Conservation (phyloP, 495 filamentous ascomycete species). For the Penicillium argentinense region DNA sequence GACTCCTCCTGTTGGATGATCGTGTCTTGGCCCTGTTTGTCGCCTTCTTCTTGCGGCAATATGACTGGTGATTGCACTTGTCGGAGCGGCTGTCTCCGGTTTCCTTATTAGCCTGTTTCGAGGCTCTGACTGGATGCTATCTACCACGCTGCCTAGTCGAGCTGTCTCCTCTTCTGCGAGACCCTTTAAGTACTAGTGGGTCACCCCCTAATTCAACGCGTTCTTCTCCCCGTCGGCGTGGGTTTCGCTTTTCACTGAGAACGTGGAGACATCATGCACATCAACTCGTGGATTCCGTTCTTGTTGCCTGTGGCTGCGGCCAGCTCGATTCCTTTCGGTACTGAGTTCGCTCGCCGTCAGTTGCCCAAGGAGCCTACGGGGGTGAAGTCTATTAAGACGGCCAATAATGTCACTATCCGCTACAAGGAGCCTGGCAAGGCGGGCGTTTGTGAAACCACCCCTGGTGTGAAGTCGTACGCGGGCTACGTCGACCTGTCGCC, state of each 20-base stretch:
- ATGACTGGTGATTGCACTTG: neutral
- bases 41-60: slow-evolving; percentile 1
- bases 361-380: slow-evolving; percentile 50
- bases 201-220: neutral
- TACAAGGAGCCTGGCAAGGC: slow-evolving; percentile 43
- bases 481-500: slow-evolving; percentile 49
- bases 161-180: neutral
- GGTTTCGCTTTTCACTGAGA: neutral
- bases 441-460: slow-evolving; percentile 50
- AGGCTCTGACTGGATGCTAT: neutral
- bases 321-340: slow-evolving; percentile 12
- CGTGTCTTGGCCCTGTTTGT: slow-evolving; percentile 5
- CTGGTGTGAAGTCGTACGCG: slow-evolving; percentile 47
- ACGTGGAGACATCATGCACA: slow-evolving; percentile 26
- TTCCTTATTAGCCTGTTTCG: no score
- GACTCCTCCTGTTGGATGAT: slow-evolving; percentile 1
- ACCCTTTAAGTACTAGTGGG: neutral
- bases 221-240: neutral
- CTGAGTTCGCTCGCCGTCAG: slow-evolving; percentile 35
- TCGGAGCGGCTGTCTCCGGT: slow-evolving; percentile 9
- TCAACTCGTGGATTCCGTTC: slow-evolving; percentile 20
- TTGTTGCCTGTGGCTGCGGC: slow-evolving; percentile 28
- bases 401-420: slow-evolving; percentile 50
- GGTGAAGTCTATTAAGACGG: slow-evolving; percentile 58
- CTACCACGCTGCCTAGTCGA: neutral